Evolutionary conservation across 176 grass and related monocot genomes (phyloP).

Genomic region (Panicum miliaceum): DNA sequence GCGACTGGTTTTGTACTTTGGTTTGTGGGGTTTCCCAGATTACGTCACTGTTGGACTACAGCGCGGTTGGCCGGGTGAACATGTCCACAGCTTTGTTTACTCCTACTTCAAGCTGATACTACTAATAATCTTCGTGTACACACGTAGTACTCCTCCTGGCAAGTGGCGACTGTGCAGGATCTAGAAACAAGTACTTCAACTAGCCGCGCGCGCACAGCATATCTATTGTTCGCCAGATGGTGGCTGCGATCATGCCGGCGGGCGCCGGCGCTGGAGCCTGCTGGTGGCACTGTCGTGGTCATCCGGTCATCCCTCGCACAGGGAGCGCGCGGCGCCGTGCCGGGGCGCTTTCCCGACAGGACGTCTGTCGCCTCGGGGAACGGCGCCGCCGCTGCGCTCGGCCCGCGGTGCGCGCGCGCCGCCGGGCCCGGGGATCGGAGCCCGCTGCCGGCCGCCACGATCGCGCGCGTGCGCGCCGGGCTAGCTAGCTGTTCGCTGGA

Average conservation of each 20-base stretch:
- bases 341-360: background rate
- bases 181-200: too few relatives aligned
- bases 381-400: constrained; percentile 10
- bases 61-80: too few relatives aligned
- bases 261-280: too few relatives aligned
- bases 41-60: too few relatives aligned
- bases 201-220: background rate
- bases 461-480: background rate
- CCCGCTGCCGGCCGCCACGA: background rate
- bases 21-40: too few relatives aligned
- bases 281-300: background rate
- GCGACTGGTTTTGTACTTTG: too few relatives aligned
- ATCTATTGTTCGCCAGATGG: background rate
- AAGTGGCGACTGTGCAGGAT: too few relatives aligned
- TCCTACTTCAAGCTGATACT: too few relatives aligned
- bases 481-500: too few relatives aligned
- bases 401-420: background rate
- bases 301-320: background rate
- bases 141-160: too few relatives aligned
- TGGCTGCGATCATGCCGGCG: background rate
- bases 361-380: constrained; percentile 7
- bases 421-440: background rate
- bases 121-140: too few relatives aligned
- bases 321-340: background rate
- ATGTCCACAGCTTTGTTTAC: too few relatives aligned